These are phyloP conservation scores for Cyanodermella asteris DNA, from an alignment of 2,329 filamentous ascomycete genomes.

Conservation along the genomic window DNA sequence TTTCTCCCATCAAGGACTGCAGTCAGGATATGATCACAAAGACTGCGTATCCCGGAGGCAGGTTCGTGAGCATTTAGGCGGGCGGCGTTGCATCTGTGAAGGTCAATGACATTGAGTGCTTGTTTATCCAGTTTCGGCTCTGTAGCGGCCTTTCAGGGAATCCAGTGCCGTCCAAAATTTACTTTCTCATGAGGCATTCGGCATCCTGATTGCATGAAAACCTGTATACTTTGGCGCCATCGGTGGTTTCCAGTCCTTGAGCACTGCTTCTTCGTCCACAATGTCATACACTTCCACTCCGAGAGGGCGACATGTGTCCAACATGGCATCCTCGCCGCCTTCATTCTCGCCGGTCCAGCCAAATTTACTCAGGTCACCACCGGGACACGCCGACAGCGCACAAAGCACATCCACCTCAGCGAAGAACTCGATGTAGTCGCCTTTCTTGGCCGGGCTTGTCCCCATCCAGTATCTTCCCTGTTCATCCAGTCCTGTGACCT, in stretches of 20 bases:
- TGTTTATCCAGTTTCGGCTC: no score
- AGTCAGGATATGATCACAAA: no score
- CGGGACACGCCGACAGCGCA: slow-evolving; percentile 49
- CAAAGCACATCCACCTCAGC: slow-evolving; percentile 56
- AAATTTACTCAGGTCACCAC: slow-evolving; percentile 64
- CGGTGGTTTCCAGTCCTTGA: slow-evolving; percentile 42
- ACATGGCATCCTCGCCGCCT: slow-evolving; percentile 44
- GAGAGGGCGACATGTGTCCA: slow-evolving; percentile 49
- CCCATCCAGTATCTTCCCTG: slow-evolving; percentile 56
- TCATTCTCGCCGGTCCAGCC: slow-evolving; percentile 43
- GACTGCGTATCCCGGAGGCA: no score
- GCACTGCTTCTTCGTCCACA: slow-evolving; percentile 26
- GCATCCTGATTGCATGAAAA: slow-evolving; percentile 40
- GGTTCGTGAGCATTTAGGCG: no score
- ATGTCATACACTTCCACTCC: slow-evolving; percentile 52
- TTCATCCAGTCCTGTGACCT: slow-evolving; percentile 56
- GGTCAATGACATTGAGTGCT: no score
- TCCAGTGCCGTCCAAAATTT: no score
- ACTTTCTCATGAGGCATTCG: no score
- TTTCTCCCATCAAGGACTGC: no score
- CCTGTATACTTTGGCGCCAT: slow-evolving; percentile 40
- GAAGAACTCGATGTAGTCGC: slow-evolving; percentile 49
- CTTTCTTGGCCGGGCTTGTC: slow-evolving; percentile 22
- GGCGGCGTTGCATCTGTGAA: no score
- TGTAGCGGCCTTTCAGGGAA: no score